A percentile compares a stretch with the other conserved stretches of the same genome.
Conservation (phyloP, 306 rosid species). For the Vachellia pachyceras region DNA sequence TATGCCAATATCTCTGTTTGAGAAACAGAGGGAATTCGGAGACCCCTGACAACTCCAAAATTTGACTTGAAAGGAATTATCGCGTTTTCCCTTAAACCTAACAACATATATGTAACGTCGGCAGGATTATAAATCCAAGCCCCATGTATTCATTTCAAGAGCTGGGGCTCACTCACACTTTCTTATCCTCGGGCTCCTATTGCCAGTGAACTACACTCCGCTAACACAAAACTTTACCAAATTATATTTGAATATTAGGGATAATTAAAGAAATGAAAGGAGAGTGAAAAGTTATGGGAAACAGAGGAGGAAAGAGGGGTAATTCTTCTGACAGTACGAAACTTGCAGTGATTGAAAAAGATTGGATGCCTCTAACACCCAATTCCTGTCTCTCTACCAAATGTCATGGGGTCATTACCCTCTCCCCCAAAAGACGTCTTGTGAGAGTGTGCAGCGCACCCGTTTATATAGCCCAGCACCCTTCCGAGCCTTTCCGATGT, state of each 20-base stretch:
- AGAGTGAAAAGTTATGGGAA: background rate
- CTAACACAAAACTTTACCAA: background rate
- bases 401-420: no score
- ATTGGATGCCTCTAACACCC: conserved; percentile 17
- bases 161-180: background rate
- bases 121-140: background rate
- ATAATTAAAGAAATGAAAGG: background rate
- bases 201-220: background rate
- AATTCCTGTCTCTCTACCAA: background rate
- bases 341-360: conserved; percentile 23
- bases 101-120: background rate
- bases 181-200: background rate
- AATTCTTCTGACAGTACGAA: conserved; percentile 18
- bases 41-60: background rate
- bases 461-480: no score
- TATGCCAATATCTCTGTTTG: background rate
- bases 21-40: conserved; percentile 14
- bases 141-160: no score
- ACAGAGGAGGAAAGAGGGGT: background rate
- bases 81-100: background rate
- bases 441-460: no score
- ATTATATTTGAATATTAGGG: no score
- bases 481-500: no score
- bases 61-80: background rate
- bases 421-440: no score